Conservation (phyloP, 2,329 filamentous ascomycete species). For the Xylariaceae sp. region DNA sequence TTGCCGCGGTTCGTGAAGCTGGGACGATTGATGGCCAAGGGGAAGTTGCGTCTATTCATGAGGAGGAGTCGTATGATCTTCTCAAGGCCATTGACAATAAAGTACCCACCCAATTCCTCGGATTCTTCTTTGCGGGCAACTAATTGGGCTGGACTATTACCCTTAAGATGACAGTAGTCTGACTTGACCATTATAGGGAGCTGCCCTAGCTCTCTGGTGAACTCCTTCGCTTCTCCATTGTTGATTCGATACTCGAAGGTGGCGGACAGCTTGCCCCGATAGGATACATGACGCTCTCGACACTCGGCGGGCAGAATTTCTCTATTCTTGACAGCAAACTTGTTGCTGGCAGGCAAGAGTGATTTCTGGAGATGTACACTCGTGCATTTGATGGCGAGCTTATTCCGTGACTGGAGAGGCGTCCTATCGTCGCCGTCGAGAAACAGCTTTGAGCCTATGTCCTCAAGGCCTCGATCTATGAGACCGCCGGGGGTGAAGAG, state of each 20-base stretch:
- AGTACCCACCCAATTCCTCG: slow-evolving; percentile 94
- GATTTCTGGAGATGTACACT: slow-evolving; percentile 81
- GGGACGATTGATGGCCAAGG: slow-evolving; percentile 86
- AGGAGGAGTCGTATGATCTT: slow-evolving; percentile 93
- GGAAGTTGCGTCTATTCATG: slow-evolving; percentile 86
- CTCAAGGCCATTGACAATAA: slow-evolving; percentile 95
- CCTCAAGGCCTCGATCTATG: slow-evolving; percentile 70
- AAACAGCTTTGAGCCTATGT: slow-evolving; percentile 86
- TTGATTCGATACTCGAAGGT: slow-evolving; percentile 85
- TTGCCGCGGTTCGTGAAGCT: slow-evolving; percentile 86
- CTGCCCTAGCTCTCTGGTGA: slow-evolving; percentile 79
- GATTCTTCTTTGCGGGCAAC: slow-evolving; percentile 90
- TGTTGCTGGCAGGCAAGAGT: slow-evolving; percentile 74
- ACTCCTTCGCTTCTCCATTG: slow-evolving; percentile 77
- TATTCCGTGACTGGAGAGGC: slow-evolving; percentile 61
- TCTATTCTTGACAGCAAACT: slow-evolving; percentile 70
- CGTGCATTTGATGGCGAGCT: slow-evolving; percentile 72
- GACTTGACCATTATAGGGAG: slow-evolving; percentile 89
- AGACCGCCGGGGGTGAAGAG: slow-evolving; percentile 72
- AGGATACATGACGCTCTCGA: slow-evolving; percentile 87
- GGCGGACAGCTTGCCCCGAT: slow-evolving; percentile 79
- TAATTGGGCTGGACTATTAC: slow-evolving; percentile 75
- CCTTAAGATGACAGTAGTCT: slow-evolving; percentile 85
- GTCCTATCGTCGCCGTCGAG: slow-evolving; percentile 74
- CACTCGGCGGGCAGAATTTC: slow-evolving; percentile 90